A percentile compares a stretch with the other conserved stretches of the same genome.
Evolutionary conservation across 495 filamentous ascomycete genomes (phyloP).

Genomic region (Hypoxylon rickii): DNA sequence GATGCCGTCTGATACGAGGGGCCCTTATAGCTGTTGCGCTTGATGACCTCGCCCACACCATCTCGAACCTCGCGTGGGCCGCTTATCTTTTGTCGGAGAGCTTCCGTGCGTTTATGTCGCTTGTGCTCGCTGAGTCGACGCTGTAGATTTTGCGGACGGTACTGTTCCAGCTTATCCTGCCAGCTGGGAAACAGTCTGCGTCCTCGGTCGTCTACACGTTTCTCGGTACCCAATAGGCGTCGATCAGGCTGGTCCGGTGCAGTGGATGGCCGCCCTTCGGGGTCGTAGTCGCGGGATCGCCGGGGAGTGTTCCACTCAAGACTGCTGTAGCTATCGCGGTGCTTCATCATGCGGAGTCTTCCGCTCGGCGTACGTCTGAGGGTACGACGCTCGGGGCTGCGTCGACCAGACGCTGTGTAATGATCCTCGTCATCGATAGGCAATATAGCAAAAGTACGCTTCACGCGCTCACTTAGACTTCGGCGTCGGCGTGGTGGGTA

Average conservation of each 20-base stretch:
- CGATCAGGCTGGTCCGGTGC: constrained; percentile 35
- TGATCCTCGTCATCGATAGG: constrained; percentile 48
- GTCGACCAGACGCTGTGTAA: constrained; percentile 42
- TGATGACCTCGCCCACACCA: constrained; percentile 57
- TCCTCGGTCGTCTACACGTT: constrained; percentile 35
- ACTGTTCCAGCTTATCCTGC: constrained; percentile 50
- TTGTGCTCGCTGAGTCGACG: constrained; percentile 63
- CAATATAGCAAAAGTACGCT: constrained; percentile 57
- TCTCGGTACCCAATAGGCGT: constrained; percentile 32
- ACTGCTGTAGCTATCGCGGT: constrained; percentile 47
- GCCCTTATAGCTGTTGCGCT: constrained; percentile 40
- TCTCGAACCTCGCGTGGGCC: constrained; percentile 54
- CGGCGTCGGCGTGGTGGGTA: constrained; percentile 52
- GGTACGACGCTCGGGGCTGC: constrained; percentile 51
- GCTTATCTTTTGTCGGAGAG: constrained; percentile 70
- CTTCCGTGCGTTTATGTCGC: constrained; percentile 67
- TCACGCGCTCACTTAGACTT: constrained; percentile 53
- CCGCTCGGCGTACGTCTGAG: constrained; percentile 55
- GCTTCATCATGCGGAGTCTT: constrained; percentile 55
- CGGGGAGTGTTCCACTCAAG: constrained; percentile 27
- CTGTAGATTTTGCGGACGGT: constrained; percentile 50
- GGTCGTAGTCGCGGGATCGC: constrained; percentile 23
- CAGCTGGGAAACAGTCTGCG: constrained; percentile 39
- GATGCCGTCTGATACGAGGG: constrained; percentile 35
- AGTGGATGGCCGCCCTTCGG: constrained; percentile 39